Conservation (phyloP, 1,284 basidiomycete genomes). For the Cryptococcus maquisensis region DNA sequence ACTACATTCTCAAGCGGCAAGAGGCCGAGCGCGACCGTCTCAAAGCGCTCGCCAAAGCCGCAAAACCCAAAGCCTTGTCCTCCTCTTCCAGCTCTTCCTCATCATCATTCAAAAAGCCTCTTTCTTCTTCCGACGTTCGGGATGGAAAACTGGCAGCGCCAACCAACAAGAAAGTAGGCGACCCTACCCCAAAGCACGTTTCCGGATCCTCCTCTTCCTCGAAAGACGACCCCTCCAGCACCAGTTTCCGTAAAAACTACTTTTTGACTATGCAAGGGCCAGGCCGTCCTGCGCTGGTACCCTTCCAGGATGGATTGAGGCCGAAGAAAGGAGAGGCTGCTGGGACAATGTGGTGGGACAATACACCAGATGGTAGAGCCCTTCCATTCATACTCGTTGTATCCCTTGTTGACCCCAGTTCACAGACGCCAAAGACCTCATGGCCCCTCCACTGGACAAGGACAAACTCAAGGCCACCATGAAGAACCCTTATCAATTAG, state of each 20-base stretch:
- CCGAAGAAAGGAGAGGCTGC: constrained; percentile 31
- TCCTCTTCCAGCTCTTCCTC: constrained; percentile 14
- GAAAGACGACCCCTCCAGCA: constrained; percentile 27
- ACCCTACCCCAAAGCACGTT: constrained; percentile 31
- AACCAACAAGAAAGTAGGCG: constrained; percentile 15
- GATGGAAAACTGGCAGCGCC: constrained; percentile 14
- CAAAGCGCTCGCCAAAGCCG: constrained; percentile 20
- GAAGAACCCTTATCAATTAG: constrained; percentile 32
- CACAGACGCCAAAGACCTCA: constrained; percentile 30
- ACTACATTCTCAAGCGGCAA: constrained; percentile 31
- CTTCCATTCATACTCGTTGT: not conserved
- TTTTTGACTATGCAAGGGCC: constrained; percentile 43
- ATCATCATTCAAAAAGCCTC: constrained; percentile 11
- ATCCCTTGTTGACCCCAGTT: not conserved
- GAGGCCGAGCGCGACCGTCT: constrained; percentile 23
- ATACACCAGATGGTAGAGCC: constrained; percentile 35
- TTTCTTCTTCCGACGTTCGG: constrained; percentile 25
- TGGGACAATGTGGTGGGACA: constrained; percentile 41
- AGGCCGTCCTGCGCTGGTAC: constrained; percentile 36
- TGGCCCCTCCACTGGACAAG: constrained; percentile 35
- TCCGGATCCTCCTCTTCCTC: constrained; percentile 16
- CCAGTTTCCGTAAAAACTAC: constrained; percentile 32
- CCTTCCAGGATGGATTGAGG: constrained; percentile 36
- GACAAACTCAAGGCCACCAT: constrained; percentile 24
- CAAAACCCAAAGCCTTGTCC: constrained; percentile 13